phyloP scores from a whole-genome alignment of 495 filamentous ascomycete species.

The Hapsidospora chrysogenum region DNA sequence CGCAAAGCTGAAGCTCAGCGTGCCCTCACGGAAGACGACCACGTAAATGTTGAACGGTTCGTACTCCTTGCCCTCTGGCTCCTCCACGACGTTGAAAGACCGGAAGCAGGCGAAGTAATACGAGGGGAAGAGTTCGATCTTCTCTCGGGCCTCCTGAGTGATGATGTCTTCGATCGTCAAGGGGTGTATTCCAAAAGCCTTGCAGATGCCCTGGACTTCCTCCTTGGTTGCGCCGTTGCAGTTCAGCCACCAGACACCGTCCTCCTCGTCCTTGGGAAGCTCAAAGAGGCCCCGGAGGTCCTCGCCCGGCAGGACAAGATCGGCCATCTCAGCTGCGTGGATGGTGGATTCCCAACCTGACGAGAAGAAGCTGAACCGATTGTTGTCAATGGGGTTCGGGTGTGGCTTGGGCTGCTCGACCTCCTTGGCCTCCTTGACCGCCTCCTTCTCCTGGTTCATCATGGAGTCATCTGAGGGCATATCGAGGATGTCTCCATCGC shows the following conservation, averaged over 20 bases:
- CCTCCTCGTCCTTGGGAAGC: conserved; percentile 45
- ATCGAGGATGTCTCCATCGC: conserved; percentile 31
- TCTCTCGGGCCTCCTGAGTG: conserved; percentile 87
- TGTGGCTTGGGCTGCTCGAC: conserved; percentile 10
- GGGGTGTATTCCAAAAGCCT: conserved; percentile 84
- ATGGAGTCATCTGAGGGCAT: conserved; percentile 21
- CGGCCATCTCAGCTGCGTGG: conserved; percentile 75
- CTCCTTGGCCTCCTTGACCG: conserved; percentile 8
- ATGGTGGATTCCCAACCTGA: conserved; percentile 83
- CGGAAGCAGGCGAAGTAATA: conserved; percentile 98
- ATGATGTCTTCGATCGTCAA: conserved; percentile 89
- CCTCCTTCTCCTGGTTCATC: conserved; percentile 18
- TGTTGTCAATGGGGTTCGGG: conserved; percentile 27
- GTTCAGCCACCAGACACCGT: conserved; percentile 90
- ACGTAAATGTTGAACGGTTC: conserved; percentile 93
- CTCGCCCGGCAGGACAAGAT: conserved; percentile 74
- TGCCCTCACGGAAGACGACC: conserved; percentile 89
- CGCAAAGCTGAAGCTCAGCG: conserved; percentile 82
- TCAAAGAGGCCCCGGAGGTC: conserved; percentile 78
- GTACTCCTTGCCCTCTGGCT: conserved; percentile 66
- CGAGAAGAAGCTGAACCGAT: conserved; percentile 89
- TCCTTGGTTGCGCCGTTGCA: conserved; percentile 80
- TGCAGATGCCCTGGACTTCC: conserved; percentile 73
- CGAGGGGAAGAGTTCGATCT: conserved; percentile 90
- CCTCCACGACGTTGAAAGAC: conserved; percentile 54